Base-by-base conservation (phyloP, 306 rosid species). In the Cucurbita maxima region DNA sequence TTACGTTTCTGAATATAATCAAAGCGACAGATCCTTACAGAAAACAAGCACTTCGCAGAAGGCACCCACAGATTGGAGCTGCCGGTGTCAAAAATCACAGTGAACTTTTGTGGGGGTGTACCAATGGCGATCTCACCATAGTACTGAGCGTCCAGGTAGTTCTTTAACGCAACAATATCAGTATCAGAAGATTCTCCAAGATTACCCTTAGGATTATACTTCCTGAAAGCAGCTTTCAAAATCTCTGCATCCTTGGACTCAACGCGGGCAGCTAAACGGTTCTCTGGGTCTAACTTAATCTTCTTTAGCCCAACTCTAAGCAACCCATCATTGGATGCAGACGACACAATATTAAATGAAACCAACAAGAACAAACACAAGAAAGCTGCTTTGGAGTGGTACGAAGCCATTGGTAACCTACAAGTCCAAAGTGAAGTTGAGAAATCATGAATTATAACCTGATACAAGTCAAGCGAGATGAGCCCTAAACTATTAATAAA, bases 21-120 rank as follows among this genome's bases (percentile, higher is more conserved):
- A 22, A 22, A 3, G n/a, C 7, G 34, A 18, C 34, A 20, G n/a
- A 73, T 10, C 44, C 97, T 85, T 78, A 93, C 98, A 87, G 97
- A 93, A 54, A 87, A 81, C 76, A 74, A 54, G 73, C 99, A 94
- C 78, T 81, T 85, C 51, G 76, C 9, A 0, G 99, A 94, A 25
- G 97, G 99, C 68, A 94, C 97, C 99, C 99, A 94, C 59, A 83
- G 59, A 81, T 94, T 94, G 40, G 99, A 85, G 88, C 99, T 94
- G 3, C 99, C 99, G 0, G 99, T 94, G 79, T 94, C 99, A 48
- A 94, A 95, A 77, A 95, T 87, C 1, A 91, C 96, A 70, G 91
- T 85, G 88, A 95, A 91, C 55, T 51, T 84, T 81, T 95, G 96
- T 54, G 97, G 89, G 48, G 99, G 99, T 60, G 83, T 84, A 10